Percentiles rank a stretch among this genome's conserved stretches.
These are phyloP conservation scores for Tylopilus orsonianus DNA, from an alignment of 1,284 basidiomycete species.

Conservation along the genomic window DNA sequence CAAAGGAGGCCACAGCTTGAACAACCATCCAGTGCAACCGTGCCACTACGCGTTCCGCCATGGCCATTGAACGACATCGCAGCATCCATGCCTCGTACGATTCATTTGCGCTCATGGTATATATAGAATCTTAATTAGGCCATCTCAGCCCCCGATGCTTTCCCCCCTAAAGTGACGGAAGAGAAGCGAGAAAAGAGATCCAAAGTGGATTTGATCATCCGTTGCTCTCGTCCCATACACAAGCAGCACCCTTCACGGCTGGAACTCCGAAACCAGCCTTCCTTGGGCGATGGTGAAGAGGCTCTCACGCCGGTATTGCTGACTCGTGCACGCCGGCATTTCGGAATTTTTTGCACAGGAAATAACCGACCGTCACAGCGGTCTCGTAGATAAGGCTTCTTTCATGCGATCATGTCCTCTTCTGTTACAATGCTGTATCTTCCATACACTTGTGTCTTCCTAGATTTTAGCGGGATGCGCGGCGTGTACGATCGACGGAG, in stretches of 20 bases:
- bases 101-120: not conserved
- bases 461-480: not conserved
- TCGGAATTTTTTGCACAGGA: conserved; percentile 36
- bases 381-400: conserved; percentile 12
- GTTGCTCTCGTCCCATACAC: conserved; percentile 29
- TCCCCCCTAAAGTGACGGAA: conserved; percentile 24
- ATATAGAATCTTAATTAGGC: conserved; percentile 7
- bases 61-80: conserved; percentile 31
- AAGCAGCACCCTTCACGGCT: conserved; percentile 24
- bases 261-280: conserved; percentile 8
- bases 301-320: conserved; percentile 7
- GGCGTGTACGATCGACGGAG: conserved; percentile 16
- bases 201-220: conserved; percentile 6
- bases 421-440: conserved; percentile 10
- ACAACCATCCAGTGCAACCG: conserved; percentile 9
- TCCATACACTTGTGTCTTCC: conserved; percentile 10
- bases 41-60: conserved; percentile 21
- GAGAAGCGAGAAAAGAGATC: conserved; percentile 21
- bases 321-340: conserved; percentile 23
- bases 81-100: conserved; percentile 34
- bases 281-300: conserved; percentile 2
- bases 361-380: conserved; percentile 21
- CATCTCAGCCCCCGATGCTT: conserved; percentile 32
- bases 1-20: conserved; percentile 24
- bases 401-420: not conserved